Evolutionary conservation across 2,329 filamentous ascomycete genomes (phyloP).

Genomic region (Aphanoascus verrucosus): DNA sequence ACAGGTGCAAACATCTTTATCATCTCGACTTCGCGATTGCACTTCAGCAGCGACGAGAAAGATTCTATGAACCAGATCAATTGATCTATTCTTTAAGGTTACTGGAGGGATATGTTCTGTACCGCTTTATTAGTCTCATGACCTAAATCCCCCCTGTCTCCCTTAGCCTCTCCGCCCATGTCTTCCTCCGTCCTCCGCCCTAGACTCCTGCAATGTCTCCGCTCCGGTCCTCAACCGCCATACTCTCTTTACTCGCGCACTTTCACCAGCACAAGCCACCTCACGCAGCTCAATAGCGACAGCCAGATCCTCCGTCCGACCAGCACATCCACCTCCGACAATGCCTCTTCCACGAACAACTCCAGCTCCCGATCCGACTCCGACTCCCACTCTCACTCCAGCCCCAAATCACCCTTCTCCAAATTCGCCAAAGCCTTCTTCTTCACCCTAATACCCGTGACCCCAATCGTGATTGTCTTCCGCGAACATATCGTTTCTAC

Average conservation of each 20-base stretch:
- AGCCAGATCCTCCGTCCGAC: not conserved
- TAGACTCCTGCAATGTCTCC: not conserved
- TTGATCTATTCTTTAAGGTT: not conserved
- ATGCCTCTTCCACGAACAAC: not conserved
- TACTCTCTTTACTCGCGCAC: not conserved
- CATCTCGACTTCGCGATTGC: not conserved
- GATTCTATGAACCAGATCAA: too few species aligned
- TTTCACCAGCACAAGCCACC: not conserved
- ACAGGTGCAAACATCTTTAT: too few species aligned
- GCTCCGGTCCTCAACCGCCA: too few species aligned
- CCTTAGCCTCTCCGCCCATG: constrained; percentile 2
- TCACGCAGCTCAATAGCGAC: not conserved
- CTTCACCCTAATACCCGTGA: constrained; percentile 22
- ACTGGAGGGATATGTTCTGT: not conserved
- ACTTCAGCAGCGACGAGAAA: not conserved
- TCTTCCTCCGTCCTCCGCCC: not conserved
- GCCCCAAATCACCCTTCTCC: constrained; percentile 18
- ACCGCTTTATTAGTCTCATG: not conserved
- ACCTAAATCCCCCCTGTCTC: not conserved
- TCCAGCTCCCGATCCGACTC: not conserved
- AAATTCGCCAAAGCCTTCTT: constrained; percentile 17
- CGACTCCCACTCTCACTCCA: constrained; percentile 13
- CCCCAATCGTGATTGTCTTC: constrained; percentile 33
- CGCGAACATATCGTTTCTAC: constrained; percentile 33
- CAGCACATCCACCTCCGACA: not conserved